Evolutionary conservation across 202 grass and related monocot species (phyloP), one percentile per base, ranked within the genome.

Genomic region (Brachypodium distachyon): DNA sequence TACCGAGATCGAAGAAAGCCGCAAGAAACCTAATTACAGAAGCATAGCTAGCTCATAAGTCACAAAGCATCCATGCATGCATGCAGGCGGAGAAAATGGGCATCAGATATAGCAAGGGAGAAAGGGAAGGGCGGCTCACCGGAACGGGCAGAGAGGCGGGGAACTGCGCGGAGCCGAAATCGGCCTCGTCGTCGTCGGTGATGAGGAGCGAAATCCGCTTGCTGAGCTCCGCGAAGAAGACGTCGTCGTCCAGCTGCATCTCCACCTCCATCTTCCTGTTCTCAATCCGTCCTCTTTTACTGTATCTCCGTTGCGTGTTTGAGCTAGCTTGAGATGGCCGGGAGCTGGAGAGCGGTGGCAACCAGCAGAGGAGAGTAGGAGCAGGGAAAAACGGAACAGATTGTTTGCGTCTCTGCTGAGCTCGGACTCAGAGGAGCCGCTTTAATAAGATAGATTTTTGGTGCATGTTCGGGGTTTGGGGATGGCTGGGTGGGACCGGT

Each of bases 171-270:
- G 12, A 43, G 78, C 46, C 56, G 72, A 82, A 82, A 66, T 82
- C 86, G 29, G 74, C 61, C 3, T 81, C 86, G 64, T 88, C 86
- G 72, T 88, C 86, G 77, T 88, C 86, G 64, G 77, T 88, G 81
- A 88, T 84, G 77, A 88, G 86, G n/a, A 84, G 81, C 5, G 86
- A 84, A 56, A 88, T 88, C 72, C 64, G 72, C 72, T 84, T 84
- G 86, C 81, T 88, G 77, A 84, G 86, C 86, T 88, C 86, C 70
- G 86, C 86, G 86, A 88, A 88, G 81, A 84, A 81, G 34, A 88
- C 31, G 77, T 88, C 86, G 72, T 88, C 86, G 55, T 88, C 86
- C 49, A 84, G 55, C 63, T 67, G 63, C 81, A 88, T 77, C 81
- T 88, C 86, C 63, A 81, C 48, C 56, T 72, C 81, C 86, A 80